Evolutionary conservation across 495 filamentous ascomycete species (phyloP).

Genomic region (Podospora appendiculata): DNA sequence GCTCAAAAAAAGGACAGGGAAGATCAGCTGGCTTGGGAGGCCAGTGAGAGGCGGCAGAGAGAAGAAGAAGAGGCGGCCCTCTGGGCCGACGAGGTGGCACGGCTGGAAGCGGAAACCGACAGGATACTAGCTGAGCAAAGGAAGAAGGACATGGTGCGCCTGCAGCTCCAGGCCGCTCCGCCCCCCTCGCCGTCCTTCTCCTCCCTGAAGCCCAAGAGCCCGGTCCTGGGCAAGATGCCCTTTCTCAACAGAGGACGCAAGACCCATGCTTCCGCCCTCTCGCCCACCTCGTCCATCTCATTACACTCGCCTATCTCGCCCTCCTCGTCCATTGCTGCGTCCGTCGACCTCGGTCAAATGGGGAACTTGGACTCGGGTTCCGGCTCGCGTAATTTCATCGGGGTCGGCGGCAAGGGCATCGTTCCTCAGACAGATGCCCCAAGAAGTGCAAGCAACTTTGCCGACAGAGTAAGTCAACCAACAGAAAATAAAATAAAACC

Average conservation of each 20-base stretch:
- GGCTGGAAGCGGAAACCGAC: conserved; percentile 31
- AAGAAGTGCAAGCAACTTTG: conserved; percentile 75
- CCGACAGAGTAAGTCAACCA: conserved; percentile 51
- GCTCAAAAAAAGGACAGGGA: too few species aligned
- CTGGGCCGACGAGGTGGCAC: conserved; percentile 23
- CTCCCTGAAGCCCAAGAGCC: conserved; percentile 22
- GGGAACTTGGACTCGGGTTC: conserved; percentile 15
- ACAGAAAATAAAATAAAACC: not conserved
- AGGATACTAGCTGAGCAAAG: conserved; percentile 37
- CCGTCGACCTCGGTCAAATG: conserved; percentile 4
- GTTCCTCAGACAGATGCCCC: conserved; percentile 71
- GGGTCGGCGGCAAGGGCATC: conserved; percentile 29
- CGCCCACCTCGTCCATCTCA: conserved; percentile 4
- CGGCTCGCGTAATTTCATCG: conserved; percentile 16
- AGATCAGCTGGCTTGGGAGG: not conserved
- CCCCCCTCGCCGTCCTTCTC: conserved; percentile 4
- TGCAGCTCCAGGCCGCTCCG: conserved; percentile 31
- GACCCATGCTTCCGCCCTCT: conserved; percentile 11
- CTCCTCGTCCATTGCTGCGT: conserved; percentile 5
- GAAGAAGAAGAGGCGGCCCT: conserved; percentile 12
- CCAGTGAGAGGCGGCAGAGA: not conserved
- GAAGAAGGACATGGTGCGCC: conserved; percentile 36
- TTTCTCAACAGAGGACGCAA: conserved; percentile 26
- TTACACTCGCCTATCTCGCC: conserved; percentile 6
- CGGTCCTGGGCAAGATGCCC: conserved; percentile 31